Percentiles rank a stretch among this genome's conserved stretches.
Evolutionary conservation across 225 moss, liverwort and hornwort species (phyloP).

Genomic region (Anthoceros angustus): DNA sequence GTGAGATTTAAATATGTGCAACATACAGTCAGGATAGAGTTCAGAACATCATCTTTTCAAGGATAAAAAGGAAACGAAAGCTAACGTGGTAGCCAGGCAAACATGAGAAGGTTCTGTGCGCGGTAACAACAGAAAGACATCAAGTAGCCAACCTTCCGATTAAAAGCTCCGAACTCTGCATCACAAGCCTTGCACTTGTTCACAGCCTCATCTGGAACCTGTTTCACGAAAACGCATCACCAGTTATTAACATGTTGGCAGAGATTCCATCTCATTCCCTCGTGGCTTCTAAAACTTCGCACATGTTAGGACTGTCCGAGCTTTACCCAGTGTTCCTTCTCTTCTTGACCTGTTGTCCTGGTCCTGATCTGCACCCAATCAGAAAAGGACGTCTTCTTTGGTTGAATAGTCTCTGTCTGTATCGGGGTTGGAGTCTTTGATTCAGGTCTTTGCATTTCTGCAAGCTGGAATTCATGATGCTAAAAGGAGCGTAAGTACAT

Average conservation of each 20-base stretch:
- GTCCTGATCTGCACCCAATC: slow-evolving; percentile 83
- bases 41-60: background rate
- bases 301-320: too few relatives aligned
- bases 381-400: slow-evolving; percentile 52
- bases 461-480: slow-evolving; percentile 28
- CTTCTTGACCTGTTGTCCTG: slow-evolving; percentile 45
- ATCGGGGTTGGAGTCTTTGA: slow-evolving; percentile 16
- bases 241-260: background rate
- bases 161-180: slow-evolving; percentile 62
- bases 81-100: background rate
- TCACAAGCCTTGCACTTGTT: slow-evolving; percentile 79
- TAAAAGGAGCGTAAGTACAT: background rate
- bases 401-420: slow-evolving; percentile 17
- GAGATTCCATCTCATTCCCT: background rate
- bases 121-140: background rate
- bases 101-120: background rate
- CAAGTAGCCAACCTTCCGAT: slow-evolving; percentile 39
- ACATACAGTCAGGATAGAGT: background rate
- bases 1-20: background rate
- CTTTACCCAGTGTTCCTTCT: slow-evolving; percentile 91
- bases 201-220: slow-evolving; percentile 90
- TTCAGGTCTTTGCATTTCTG: slow-evolving; percentile 63
- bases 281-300: background rate
- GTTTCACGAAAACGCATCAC: background rate
- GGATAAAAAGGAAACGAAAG: background rate